These are phyloP conservation scores for Carex myosuroides DNA, from an alignment of 176 grass and related monocot species.

Conservation along the genomic window DNA sequence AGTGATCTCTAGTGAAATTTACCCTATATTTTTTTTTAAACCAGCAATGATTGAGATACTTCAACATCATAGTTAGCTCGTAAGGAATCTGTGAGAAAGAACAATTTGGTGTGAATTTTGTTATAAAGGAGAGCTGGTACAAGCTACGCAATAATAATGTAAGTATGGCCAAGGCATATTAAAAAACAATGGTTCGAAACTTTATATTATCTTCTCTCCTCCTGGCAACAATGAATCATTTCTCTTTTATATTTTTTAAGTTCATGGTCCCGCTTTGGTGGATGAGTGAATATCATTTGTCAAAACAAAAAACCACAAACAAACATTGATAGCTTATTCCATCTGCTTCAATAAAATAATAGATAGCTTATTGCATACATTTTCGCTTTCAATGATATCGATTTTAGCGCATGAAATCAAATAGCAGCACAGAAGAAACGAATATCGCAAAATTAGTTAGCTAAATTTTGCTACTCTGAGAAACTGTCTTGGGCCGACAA, in stretches of 20 bases:
- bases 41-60: background rate
- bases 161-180: background rate
- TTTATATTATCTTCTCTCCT: background rate
- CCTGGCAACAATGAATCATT: background rate
- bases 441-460: background rate
- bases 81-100: background rate
- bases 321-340: background rate
- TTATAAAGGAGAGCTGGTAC: background rate
- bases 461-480: background rate
- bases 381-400: background rate
- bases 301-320: background rate
- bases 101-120: background rate
- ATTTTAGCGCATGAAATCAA: background rate
- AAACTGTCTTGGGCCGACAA: background rate
- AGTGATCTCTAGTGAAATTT: too few relatives aligned
- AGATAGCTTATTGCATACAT: background rate
- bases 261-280: background rate
- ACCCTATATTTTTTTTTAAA: background rate
- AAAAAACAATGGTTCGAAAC: background rate
- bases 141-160: background rate
- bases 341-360: background rate
- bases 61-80: background rate
- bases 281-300: background rate
- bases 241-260: background rate
- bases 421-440: background rate